Base-by-base conservation (phyloP, 202 grass and related monocot genomes). In the Saccharum hybrid region DNA sequence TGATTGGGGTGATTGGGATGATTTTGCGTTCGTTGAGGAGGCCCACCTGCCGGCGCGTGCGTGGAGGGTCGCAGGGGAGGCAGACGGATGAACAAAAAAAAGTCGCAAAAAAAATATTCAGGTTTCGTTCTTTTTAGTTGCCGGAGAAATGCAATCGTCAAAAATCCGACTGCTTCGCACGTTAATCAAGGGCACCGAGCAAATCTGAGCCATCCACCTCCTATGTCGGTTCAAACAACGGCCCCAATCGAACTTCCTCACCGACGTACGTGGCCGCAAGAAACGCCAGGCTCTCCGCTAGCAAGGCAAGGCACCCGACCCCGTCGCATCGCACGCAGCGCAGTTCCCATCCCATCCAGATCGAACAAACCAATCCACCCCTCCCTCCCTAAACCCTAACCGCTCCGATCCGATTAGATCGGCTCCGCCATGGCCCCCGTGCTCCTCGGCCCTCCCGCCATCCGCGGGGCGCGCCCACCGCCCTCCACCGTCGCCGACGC, bases 371-470 rank as follows among this genome's bases (percentile, higher is more conserved):
- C 40, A 31, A 46, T 59, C 51, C 51, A 26, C 26, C 26, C 26
- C 26, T 26, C 26, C 4, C 2, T 8, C 40, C 13, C 21, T 46
- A 71, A 49, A 72, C 69, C 69, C 41, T 48, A 48, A 48, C 42
- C 22, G 0, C 42, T 18, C 42, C 69, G 42, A 30, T 72, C 69
- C 69, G 22, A 43, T 13, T 11, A 1, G 19, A 59, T 59, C 40
- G n/a, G 0, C 22, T 48, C 39, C 5, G 11, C 82, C 56, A 88
- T 73, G 36, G 83, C 54, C 39, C 82, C 68, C 41, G 6, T 71
- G 19, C 83, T 86, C 10, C 88, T 86, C 42, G 90, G 90, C 38
- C 88, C 80, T 72, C 88, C 86, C 19, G 30, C 80, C 19, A 80
- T 88, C 78, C 49, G 51, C 42, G 69, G 69, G 2, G 69, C 41